Percentiles rank a stretch among this genome's conserved stretches.
Conservation (phyloP, 768 basidiomycete species). For the Naganishia kalamii region DNA sequence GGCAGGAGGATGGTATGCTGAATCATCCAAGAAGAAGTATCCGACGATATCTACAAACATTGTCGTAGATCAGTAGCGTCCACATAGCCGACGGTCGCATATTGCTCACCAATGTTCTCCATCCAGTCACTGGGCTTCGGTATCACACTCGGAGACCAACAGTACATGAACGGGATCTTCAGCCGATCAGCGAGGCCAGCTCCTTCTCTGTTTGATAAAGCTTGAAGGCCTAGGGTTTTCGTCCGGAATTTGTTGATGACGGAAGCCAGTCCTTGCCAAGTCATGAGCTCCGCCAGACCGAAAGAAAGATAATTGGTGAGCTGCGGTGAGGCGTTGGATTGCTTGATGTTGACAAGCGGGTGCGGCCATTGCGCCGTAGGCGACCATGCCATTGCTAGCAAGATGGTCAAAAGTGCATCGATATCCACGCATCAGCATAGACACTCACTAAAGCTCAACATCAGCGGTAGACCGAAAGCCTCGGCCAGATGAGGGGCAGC, state of each 20-base stretch:
- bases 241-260: slow-evolving; percentile 58
- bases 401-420: background rate
- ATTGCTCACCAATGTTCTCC: slow-evolving; percentile 54
- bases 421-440: too few relatives aligned
- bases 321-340: slow-evolving; percentile 54
- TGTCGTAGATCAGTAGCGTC: too few relatives aligned
- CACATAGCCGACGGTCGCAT: background rate
- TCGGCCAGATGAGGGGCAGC: slow-evolving; percentile 63
- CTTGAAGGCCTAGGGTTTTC: slow-evolving; percentile 51
- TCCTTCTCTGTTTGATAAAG: slow-evolving; percentile 54
- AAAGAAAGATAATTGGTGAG: slow-evolving; percentile 60
- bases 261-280: slow-evolving; percentile 50
- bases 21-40: slow-evolving; percentile 60
- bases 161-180: slow-evolving; percentile 61
- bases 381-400: slow-evolving; percentile 63
- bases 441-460: slow-evolving; percentile 53
- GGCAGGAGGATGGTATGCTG: slow-evolving; percentile 51
- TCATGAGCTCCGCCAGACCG: slow-evolving; percentile 56
- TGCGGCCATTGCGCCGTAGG: slow-evolving; percentile 58
- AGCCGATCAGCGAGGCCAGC: slow-evolving; percentile 54
- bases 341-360: slow-evolving; percentile 58
- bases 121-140: slow-evolving; percentile 62
- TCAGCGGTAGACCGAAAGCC: slow-evolving; percentile 57
- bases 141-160: slow-evolving; percentile 57
- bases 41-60: slow-evolving; percentile 52